A percentile compares a stretch with the other conserved stretches of the same genome.
phyloP scores from a whole-genome alignment of 257 asterid genomes.

The Penstemon newberryi region DNA sequence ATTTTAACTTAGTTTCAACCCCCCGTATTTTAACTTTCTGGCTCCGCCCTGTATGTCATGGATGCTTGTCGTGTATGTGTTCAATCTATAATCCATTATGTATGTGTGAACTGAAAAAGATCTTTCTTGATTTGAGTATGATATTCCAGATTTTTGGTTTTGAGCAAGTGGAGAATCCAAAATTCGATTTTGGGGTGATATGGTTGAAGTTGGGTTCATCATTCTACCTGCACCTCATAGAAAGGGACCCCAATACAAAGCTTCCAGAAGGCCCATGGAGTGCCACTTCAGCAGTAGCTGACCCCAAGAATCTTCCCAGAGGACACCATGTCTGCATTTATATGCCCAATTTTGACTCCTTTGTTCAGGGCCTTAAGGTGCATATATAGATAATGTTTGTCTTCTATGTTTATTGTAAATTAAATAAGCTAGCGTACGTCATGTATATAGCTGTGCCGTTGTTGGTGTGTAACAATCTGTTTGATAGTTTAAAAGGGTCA shows the following conservation, averaged over 20 bases:
- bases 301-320: slow-evolving; percentile 60
- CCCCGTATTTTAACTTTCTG: too few relatives aligned
- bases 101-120: background rate
- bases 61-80: too few relatives aligned
- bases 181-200: slow-evolving; percentile 60
- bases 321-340: slow-evolving; percentile 88
- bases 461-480: background rate
- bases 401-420: background rate
- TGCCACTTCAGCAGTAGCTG: slow-evolving; percentile 51
- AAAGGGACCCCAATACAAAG: slow-evolving; percentile 66
- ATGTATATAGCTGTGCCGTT: slow-evolving; percentile 1
- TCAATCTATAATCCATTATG: background rate
- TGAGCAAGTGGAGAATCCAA: slow-evolving; percentile 73
- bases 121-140: slow-evolving; percentile 10
- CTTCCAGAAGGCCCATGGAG: slow-evolving; percentile 88
- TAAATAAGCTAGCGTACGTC: background rate
- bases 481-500: background rate
- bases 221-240: slow-evolving; percentile 72
- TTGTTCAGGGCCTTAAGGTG: slow-evolving; percentile 67
- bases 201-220: slow-evolving; percentile 81
- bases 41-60: too few relatives aligned
- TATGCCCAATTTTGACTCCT: slow-evolving; percentile 64
- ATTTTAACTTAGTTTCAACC: too few relatives aligned
- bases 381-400: background rate
- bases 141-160: slow-evolving; percentile 65